phyloP scores from a whole-genome alignment of 345 rosid species.

The Rubroshorea leprosula region DNA sequence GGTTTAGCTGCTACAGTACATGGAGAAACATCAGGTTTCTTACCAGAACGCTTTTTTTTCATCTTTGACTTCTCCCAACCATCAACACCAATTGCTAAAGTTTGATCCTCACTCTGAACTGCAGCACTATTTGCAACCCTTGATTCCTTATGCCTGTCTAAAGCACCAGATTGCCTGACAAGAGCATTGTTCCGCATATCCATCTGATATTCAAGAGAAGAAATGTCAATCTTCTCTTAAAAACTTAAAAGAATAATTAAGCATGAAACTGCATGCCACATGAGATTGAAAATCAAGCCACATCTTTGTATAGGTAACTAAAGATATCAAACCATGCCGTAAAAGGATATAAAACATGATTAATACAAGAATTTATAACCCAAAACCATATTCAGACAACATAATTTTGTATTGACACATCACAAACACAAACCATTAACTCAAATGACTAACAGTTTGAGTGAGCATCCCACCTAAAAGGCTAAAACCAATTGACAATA shows the following conservation, averaged over 20 bases:
- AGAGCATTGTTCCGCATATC: slow-evolving; percentile 60
- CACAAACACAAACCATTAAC: neutral
- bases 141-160: slow-evolving; percentile 70
- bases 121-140: slow-evolving; percentile 52
- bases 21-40: slow-evolving; percentile 60
- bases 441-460: slow-evolving; percentile 7
- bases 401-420: neutral
- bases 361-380: too few species aligned
- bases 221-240: slow-evolving; percentile 17
- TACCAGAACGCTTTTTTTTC: slow-evolving; percentile 90
- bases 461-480: too few species aligned
- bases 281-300: neutral
- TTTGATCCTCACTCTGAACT: slow-evolving; percentile 69
- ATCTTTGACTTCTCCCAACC: slow-evolving; percentile 91
- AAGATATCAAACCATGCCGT: neutral
- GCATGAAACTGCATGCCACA: slow-evolving; percentile 8
- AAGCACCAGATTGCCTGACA: slow-evolving; percentile 54
- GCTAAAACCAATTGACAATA: too few species aligned
- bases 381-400: neutral
- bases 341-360: neutral
- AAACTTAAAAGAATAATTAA: slow-evolving; percentile 13
- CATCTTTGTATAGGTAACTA: neutral
- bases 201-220: slow-evolving; percentile 45
- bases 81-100: slow-evolving; percentile 59
- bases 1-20: slow-evolving; percentile 47